Evolutionary conservation across 108 stramenopile species (phyloP), one percentile per base, ranked within the genome.

Genomic region (Pelagomonas calceolata): DNA sequence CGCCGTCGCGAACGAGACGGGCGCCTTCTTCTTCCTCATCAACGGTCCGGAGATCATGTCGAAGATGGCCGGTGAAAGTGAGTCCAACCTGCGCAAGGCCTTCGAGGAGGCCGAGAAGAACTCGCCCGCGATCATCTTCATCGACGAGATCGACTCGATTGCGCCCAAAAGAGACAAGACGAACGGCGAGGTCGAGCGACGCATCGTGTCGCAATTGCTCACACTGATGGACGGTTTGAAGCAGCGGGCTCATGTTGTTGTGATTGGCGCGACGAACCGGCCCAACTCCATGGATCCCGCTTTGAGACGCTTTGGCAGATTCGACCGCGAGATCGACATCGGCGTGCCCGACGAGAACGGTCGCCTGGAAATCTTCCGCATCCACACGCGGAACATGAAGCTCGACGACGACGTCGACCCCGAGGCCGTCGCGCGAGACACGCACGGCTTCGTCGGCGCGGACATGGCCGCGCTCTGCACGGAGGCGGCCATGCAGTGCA

Each of bases 341-440:
- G 98, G 98, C 74, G 96, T 97, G 0, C 98, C 98, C 4, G 98
- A 99, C 79, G 98, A 97, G 76, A 99, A 97, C 84, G 98, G 98
- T 34, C 90, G 98, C 72, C 82, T 99, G 43, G 98, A 99, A 83
- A 94, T 99, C 60, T 96, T 99, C 88, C 92, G 98, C 65, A 98
- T 99, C 80, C 98, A 99, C 80, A 99, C 98, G 32, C 94, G 98
- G 60, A 99, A 99, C 90, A 99, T 99, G 98, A 99, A 99, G 84
- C 80, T 99, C 43, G 98, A 95, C 70, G 98, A 97, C 65, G 95
- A 97, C 83, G 98, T 99, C 16, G 98, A 99, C 79, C 93, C 95
- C 16, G 96, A 97, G 81, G 80, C 90, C 34, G 88, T 99, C 79
- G 94, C 98, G 31, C 79, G 88, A 33, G 95, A 99, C 77, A 99